Base-by-base conservation (phyloP, 805 yeast species). In the Schwanniomyces polymorphus region DNA sequence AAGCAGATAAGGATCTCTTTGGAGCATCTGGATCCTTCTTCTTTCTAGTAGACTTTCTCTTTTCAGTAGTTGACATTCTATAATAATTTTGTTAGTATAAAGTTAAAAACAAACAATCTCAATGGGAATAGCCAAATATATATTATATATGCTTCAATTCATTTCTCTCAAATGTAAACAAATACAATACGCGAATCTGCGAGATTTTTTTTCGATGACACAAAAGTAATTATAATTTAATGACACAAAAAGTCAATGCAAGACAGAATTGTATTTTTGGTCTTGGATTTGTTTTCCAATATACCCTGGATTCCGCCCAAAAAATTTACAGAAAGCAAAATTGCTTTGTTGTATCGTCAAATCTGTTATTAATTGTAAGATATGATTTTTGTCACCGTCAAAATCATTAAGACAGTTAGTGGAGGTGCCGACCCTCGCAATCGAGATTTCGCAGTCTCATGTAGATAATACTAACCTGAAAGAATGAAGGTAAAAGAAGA, bases 1-100 rank as follows among this genome's bases (percentile, higher is more conserved):
- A 94, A 42, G 98, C 97, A 51, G 97, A 90, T 68, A 94, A 78
- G 23, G 97, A 90, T 75, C 98, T 89, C 89, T 94, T 94, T 72
- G 99, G 99, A 56, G 99, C 99, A 73, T 92, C 91, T 78, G 99
- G 97, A 72, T 89, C 96, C 78, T 74, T 74, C 76, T 73, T 74
- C 63, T 73, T 73, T 71, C 78, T 73, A 47, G 72, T 60, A 45
- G 74, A 48, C 56, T 67, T 74, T 65, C 70, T 73, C 59, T 65
- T 74, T 60, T 74, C 78, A 50, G 74, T 43, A 7, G 47, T 29
- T 27, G 51, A 44, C 61, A 55, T 55, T 43, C 34, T 54, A 34
- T 43, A 27, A 37, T 37, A 37, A 34, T 6, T 21, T 37, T 11
- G 35, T 47, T 43, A 45, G 48, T 48, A 45, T 18, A 38, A 44